A percentile compares a stretch with the other conserved stretches of the same genome.
Evolutionary conservation across 805 yeast species (phyloP).

Genomic region (Tetrapisispora fleetii): DNA sequence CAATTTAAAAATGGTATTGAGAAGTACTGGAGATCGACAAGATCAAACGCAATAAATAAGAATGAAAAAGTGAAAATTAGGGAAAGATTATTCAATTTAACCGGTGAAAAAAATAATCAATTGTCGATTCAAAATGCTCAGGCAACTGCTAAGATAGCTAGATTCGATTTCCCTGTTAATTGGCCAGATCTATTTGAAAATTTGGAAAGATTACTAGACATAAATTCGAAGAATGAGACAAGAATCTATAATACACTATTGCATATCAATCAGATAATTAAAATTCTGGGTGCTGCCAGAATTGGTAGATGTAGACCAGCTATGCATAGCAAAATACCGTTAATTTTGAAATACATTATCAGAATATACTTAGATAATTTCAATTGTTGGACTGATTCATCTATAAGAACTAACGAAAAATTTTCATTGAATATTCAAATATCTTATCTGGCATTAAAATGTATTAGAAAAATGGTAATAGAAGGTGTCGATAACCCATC

Average conservation of each 20-base stretch:
- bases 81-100: slow-evolving; percentile 43
- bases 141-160: slow-evolving; percentile 64
- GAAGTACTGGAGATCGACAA: slow-evolving; percentile 69
- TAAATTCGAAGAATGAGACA: slow-evolving; percentile 37
- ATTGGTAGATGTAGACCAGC: slow-evolving; percentile 78
- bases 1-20: slow-evolving; percentile 84
- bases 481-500: slow-evolving; percentile 71
- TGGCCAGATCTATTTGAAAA: slow-evolving; percentile 81
- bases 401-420: slow-evolving; percentile 19
- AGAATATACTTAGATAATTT: slow-evolving; percentile 51
- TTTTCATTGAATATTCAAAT: slow-evolving; percentile 43
- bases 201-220: slow-evolving; percentile 36
- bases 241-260: slow-evolving; percentile 53
- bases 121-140: slow-evolving; percentile 77
- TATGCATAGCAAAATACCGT: slow-evolving; percentile 61
- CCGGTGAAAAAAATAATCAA: slow-evolving; percentile 65
- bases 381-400: slow-evolving; percentile 47
- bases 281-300: slow-evolving; percentile 61
- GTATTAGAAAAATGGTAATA: slow-evolving; percentile 57
- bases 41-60: slow-evolving; percentile 42
- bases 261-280: slow-evolving; percentile 69
- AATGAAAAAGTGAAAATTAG: slow-evolving; percentile 66
- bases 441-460: slow-evolving; percentile 70
- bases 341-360: slow-evolving; percentile 49
- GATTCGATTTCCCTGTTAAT: slow-evolving; percentile 77